A percentile compares a stretch with the other conserved stretches of the same genome.
phyloP scores from a whole-genome alignment of 306 rosid species.

The Calophaca sinica region DNA sequence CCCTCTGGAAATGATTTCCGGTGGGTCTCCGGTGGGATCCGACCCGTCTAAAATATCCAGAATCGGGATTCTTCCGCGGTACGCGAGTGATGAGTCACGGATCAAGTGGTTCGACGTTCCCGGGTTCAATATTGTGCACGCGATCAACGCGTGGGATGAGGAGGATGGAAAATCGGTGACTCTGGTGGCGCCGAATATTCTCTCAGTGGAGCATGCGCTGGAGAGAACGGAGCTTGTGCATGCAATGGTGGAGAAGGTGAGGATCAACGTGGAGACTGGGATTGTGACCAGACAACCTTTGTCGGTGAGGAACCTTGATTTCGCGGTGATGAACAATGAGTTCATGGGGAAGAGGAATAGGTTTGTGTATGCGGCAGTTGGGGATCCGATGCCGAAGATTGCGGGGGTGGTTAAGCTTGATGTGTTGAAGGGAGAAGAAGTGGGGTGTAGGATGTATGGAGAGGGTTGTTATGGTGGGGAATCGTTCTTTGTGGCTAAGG shows the following conservation, averaged over 20 bases:
- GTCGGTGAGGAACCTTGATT: slow-evolving; percentile 78
- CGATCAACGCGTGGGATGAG: slow-evolving; percentile 93
- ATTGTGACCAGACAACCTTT: slow-evolving; percentile 66
- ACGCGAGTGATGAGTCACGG: slow-evolving; percentile 64
- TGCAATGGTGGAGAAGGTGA: slow-evolving; percentile 73
- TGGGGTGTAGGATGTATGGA: slow-evolving; percentile 71
- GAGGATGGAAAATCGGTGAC: slow-evolving; percentile 63
- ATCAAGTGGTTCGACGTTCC: slow-evolving; percentile 90
- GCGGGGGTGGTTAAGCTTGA: slow-evolving; percentile 90
- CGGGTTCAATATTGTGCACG: slow-evolving; percentile 79
- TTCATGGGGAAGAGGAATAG: slow-evolving; percentile 58
- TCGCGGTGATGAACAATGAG: slow-evolving; percentile 62
- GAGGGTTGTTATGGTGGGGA: slow-evolving; percentile 81
- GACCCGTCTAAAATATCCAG: slow-evolving; percentile 64
- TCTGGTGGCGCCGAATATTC: slow-evolving; percentile 77
- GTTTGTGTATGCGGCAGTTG: slow-evolving; percentile 75
- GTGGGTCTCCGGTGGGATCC: slow-evolving; percentile 74
- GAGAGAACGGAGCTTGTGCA: slow-evolving; percentile 80
- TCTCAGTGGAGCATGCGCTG: slow-evolving; percentile 75
- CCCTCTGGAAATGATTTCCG: slow-evolving; percentile 68
- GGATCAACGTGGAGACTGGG: slow-evolving; percentile 66
- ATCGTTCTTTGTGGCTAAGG: slow-evolving; percentile 83
- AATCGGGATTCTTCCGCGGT: slow-evolving; percentile 74
- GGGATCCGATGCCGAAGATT: slow-evolving; percentile 92
- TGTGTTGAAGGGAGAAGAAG: slow-evolving; percentile 55